A percentile compares a stretch with the other conserved stretches of the same genome.
phyloP scores from a whole-genome alignment of 768 basidiomycete genomes.

The Suillus occidentalis region DNA sequence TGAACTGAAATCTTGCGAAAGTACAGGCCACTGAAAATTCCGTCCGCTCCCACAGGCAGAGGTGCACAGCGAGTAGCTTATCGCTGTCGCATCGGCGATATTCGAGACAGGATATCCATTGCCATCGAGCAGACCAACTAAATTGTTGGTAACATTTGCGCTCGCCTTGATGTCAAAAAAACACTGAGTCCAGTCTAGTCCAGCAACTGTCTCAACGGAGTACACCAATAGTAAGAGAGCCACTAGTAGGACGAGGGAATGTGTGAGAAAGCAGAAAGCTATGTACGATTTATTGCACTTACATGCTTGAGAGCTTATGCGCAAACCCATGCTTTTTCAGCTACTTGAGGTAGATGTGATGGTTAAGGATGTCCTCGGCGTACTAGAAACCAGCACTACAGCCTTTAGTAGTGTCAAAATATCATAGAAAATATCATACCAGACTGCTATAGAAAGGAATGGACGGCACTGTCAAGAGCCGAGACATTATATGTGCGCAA shows the following conservation, averaged over 20 bases:
- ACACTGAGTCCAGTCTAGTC: not conserved
- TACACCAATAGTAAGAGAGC: not conserved
- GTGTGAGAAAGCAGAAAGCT: not conserved
- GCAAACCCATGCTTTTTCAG: not conserved
- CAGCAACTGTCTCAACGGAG: not conserved
- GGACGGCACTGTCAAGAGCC: too few relatives aligned
- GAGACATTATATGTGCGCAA: not conserved
- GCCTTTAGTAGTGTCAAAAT: not conserved
- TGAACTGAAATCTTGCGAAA: slow-evolving; percentile 37
- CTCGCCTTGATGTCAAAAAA: not conserved
- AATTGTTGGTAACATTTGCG: not conserved
- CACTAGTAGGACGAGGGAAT: not conserved
- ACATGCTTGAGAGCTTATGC: not conserved
- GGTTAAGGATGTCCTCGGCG: not conserved
- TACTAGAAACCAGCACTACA: not conserved
- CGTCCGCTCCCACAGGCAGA: not conserved
- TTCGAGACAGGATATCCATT: not conserved
- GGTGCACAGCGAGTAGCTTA: not conserved
- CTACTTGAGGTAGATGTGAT: not conserved
- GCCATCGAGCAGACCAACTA: not conserved
- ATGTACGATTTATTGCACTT: not conserved
- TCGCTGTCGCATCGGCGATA: not conserved
- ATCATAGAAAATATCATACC: not conserved
- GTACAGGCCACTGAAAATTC: slow-evolving; percentile 17
- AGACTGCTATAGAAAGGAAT: not conserved